Evolutionary conservation across 169 alveolate species (phyloP), one percentile per base, ranked within the genome.

Genomic region (Plasmodium vinckei): DNA sequence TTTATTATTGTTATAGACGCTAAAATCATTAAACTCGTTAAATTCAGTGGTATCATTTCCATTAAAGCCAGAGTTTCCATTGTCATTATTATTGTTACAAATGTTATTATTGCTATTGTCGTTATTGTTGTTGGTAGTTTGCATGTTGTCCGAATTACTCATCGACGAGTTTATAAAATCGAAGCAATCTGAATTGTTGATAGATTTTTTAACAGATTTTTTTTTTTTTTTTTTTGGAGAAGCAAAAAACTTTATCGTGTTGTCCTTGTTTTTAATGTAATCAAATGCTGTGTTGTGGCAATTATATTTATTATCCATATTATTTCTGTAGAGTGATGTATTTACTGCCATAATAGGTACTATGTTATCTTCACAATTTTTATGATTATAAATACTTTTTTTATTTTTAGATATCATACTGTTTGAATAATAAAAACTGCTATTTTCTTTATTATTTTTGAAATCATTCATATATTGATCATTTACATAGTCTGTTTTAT

Each of bases 221-320:
- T 71, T 86, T 69, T 65, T 86, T 46, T 42, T 57, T 86, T 68
- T 71, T 72, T 86, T 86, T 17, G 91, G 91, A 33, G 91, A 86
- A 51, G 91, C 86, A 70, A 86, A 70, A 68, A 86, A 86, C 61
- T 86, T 86, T 59, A 86, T 69, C 25, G 91, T 86, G 25, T 86
- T 69, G 15, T 86, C 91, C 65, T 86, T 86, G 49, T 86, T 68
- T 72, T 86, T 86, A 60, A 86, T 86, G 53, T 69, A 86, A 86
- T 86, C 91, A 54, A 44, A 57, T 86, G 91, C 87, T 0, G 91
- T 86, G 27, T 86, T 86, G 15, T 23, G 69, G 51, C 91, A 86
- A 25, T 86, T 86, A 64, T 70, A 86, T 70, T 61, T 86, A 56
- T 86, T 86, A 21, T 86, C 91, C 71, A 86, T 59, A 53, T 86